Percentiles rank a stretch among this genome's conserved stretches.
These are phyloP conservation scores for Neospora caninum DNA, from an alignment of 169 alveolate species.

Conservation along the genomic window DNA sequence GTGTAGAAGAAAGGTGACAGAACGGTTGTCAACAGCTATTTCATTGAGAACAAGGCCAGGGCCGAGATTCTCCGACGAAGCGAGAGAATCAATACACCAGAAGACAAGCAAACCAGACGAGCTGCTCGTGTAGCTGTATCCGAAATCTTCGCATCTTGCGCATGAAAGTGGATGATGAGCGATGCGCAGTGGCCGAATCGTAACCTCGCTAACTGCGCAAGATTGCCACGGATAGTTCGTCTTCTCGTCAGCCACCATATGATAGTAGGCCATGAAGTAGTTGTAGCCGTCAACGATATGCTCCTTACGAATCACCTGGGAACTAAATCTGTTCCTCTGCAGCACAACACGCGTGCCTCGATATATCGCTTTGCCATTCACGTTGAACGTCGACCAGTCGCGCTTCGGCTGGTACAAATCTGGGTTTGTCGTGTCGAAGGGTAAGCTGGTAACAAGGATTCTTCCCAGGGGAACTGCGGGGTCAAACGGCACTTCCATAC, in stretches of 20 bases:
- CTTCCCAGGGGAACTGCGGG: background rate
- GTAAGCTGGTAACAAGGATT: background rate
- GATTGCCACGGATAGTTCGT: constrained; percentile 9
- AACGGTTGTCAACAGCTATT: background rate
- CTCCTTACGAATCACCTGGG: background rate
- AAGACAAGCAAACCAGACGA: background rate
- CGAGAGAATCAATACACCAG: background rate
- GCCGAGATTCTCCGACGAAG: background rate
- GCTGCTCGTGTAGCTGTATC: background rate
- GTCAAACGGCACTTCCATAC: background rate
- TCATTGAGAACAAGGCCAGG: background rate
- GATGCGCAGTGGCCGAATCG: background rate
- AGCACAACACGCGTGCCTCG: constrained; percentile 9
- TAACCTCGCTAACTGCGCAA: background rate
- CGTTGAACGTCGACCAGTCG: background rate
- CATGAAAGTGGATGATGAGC: background rate
- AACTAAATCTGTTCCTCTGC: background rate
- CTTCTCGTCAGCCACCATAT: constrained; percentile 1
- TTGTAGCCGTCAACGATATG: background rate
- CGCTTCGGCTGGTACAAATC: background rate
- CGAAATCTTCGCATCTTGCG: background rate
- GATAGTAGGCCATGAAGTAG: background rate
- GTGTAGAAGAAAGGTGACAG: background rate
- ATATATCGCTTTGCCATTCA: background rate
- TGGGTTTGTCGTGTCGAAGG: background rate